Base-by-base conservation (phyloP, 2,329 filamentous ascomycete genomes). In the Sphaerulina musiva region DNA sequence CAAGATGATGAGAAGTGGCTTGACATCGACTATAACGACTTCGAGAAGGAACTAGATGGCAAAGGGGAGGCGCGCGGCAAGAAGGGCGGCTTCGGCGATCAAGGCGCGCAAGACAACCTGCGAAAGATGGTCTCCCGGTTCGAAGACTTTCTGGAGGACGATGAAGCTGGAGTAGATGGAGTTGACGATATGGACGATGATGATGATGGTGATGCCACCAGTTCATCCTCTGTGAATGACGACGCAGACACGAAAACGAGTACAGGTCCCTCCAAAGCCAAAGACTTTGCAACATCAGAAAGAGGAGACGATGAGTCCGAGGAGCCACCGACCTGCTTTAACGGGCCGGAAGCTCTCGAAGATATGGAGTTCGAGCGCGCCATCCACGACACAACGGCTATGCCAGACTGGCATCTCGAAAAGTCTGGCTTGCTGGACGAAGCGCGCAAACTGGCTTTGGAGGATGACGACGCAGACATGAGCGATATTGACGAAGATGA, bases 71-170 rank as follows among this genome's bases (percentile, higher is more conserved):
- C 47, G 2, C 46, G 55, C 26, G 56, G 57, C 3, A 57, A 60
- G 1, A 55, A 53, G 3, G 42, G 50, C 3, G 72, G 70, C 0
- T 77, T 88, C 65, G 86, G 85, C 1, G 83, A 90, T 66, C 74
- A 79, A 4, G 76, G 76, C 23, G 81, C 84, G 0, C 84, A 91
- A 65, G 82, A 83, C 4, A 86, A 95, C 67, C 75, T 98, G 20
- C 84, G 86, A 51, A 92, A 92, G 66, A 95, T 97, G 68, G 93
- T 98, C 0, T 86, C 87, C 45, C 82, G 89, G n/a, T 97, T 98
- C 65, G 90, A 96, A 66, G 78, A 86, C 10, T 97, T 98, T 63
- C 72, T 98, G 44, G 88, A 95, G 53, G 89, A 97, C 63, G 87
- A 95, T 9, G 80, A 79, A 44, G 89, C 90, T 0, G 91, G 87